A percentile compares a stretch with the other conserved stretches of the same genome.
Conservation (phyloP, 306 rosid species). For the peach (Prunus persica) region DNA sequence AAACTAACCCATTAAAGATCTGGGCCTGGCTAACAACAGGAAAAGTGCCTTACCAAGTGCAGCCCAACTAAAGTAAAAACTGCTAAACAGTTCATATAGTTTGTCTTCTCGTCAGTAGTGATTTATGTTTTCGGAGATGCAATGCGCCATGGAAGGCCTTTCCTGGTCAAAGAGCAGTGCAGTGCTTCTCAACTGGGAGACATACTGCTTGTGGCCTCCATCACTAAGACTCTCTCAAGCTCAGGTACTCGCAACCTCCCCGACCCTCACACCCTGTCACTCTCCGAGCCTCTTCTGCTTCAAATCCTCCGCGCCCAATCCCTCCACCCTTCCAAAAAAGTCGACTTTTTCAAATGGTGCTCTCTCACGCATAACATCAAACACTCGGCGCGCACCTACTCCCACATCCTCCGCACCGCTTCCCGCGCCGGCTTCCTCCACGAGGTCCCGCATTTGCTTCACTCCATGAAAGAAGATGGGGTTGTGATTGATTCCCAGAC, state of each 20-base stretch:
- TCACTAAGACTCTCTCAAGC: conserved; percentile 51
- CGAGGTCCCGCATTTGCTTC: conserved; percentile 47
- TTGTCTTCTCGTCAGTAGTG: not conserved
- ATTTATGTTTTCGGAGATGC: conserved; percentile 14
- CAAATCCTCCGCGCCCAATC: conserved; percentile 47
- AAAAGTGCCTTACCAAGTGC: not conserved
- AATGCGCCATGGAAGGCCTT: conserved; percentile 46
- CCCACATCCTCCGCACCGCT: conserved; percentile 47
- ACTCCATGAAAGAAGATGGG: conserved; percentile 46
- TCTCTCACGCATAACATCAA: conserved; percentile 30
- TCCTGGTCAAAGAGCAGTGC: conserved; percentile 15
- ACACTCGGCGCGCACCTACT: conserved; percentile 41
- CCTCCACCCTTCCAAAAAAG: conserved; percentile 59
- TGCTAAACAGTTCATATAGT: not conserved
- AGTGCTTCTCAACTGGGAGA: conserved; percentile 39
- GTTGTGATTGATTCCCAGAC: conserved; percentile 47
- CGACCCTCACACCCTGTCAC: conserved; percentile 34
- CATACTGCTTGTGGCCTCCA: conserved; percentile 54
- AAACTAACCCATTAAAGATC: not conserved
- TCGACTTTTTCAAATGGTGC: conserved; percentile 62
- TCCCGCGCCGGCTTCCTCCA: conserved; percentile 38
- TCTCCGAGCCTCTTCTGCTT: conserved; percentile 54
- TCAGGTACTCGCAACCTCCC: conserved; percentile 56
- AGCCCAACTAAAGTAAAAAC: not conserved
- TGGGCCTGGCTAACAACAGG: not conserved